Conservation (phyloP, 768 basidiomycete genomes). For the Termitomyces sp. region DNA sequence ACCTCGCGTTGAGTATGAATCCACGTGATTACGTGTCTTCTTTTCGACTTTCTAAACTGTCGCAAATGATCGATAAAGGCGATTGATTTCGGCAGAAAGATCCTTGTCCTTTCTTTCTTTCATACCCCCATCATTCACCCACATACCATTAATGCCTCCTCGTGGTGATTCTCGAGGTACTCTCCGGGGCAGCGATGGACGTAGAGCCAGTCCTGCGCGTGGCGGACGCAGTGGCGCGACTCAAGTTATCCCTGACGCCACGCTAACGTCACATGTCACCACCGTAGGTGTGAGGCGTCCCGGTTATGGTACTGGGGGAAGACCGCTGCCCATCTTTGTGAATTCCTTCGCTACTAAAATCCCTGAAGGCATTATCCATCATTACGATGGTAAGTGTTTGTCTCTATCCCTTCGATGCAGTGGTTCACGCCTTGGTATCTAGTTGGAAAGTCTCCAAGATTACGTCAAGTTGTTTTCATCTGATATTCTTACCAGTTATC, state of each 20-base stretch:
- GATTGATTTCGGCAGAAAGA: slow-evolving; percentile 3
- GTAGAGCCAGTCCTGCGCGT: slow-evolving; percentile 15
- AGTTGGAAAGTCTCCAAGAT: not conserved
- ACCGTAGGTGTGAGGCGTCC: slow-evolving; percentile 68
- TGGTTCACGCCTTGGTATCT: not conserved
- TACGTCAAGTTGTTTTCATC: not conserved
- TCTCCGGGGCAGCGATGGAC: slow-evolving; percentile 22
- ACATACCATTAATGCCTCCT: slow-evolving; percentile 32
- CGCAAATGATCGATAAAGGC: slow-evolving; percentile 16
- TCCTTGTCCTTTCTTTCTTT: slow-evolving; percentile 3
- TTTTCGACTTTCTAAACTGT: slow-evolving; percentile 10
- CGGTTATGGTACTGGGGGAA: slow-evolving; percentile 55
- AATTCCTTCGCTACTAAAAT: slow-evolving; percentile 66
- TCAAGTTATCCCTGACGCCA: slow-evolving; percentile 22
- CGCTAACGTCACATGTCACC: slow-evolving; percentile 32
- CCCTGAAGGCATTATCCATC: slow-evolving; percentile 60
- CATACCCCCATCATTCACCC: slow-evolving; percentile 11
- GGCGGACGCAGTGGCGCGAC: slow-evolving; percentile 29
- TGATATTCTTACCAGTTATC: slow-evolving; percentile 41
- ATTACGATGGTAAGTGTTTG: slow-evolving; percentile 66
- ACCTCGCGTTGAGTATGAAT: slow-evolving; percentile 5
- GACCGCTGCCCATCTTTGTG: slow-evolving; percentile 31
- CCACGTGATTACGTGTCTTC: slow-evolving; percentile 13
- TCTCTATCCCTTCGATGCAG: not conserved
- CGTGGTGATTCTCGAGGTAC: slow-evolving; percentile 21